Percentiles rank a stretch among this genome's conserved stretches.
Evolutionary conservation across 257 asterid genomes (phyloP).

Genomic region (Solanum etuberosum): DNA sequence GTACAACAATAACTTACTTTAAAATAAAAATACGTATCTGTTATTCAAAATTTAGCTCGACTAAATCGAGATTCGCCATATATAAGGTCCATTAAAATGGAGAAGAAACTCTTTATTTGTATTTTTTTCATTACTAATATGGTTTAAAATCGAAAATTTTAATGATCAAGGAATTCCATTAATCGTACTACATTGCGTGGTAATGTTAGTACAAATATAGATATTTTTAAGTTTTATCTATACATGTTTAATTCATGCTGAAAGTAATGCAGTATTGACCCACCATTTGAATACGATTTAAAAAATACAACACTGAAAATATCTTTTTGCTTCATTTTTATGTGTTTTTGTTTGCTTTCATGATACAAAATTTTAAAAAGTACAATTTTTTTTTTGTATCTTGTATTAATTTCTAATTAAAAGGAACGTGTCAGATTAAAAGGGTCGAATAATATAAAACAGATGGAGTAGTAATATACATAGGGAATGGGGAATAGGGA

Average conservation of each 20-base stretch:
- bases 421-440: rapidly evolving
- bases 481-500: conserved; percentile 7
- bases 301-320: neutral
- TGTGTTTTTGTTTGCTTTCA: neutral
- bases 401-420: too few species aligned
- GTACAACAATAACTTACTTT: neutral
- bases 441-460: neutral
- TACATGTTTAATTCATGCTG: neutral
- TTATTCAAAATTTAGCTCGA: neutral
- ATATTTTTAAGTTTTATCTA: neutral
- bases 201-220: neutral
- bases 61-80: neutral
- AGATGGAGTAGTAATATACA: neutral
- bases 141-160: neutral
- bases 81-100: neutral
- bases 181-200: neutral
- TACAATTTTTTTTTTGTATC: rapidly evolving
- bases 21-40: neutral
- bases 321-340: neutral
- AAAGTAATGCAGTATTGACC: neutral
- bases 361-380: neutral
- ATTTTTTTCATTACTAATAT: too few species aligned
- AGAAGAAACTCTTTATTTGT: neutral
- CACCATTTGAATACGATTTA: neutral
- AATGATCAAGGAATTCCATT: neutral